Conservation (phyloP, 106 monocot species). For the Dioscorea alata region DNA sequence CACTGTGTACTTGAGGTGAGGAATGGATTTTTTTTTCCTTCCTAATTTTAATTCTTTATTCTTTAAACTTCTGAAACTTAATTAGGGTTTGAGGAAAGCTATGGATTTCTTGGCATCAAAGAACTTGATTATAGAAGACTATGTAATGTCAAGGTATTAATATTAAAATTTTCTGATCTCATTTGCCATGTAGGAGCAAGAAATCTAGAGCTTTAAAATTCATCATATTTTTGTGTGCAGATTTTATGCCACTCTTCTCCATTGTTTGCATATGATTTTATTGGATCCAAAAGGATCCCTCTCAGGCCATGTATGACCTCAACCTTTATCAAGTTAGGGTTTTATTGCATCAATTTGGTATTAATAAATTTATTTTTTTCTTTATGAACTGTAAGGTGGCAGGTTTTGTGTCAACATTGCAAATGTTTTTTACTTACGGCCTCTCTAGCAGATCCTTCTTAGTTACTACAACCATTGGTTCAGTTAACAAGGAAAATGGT, state of each 20-base stretch:
- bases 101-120: slow-evolving; percentile 72
- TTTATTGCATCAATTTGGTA: slow-evolving; percentile 1
- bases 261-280: slow-evolving; percentile 82
- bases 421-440: slow-evolving; percentile 83
- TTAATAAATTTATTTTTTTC: not conserved
- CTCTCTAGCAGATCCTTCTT: slow-evolving; percentile 30
- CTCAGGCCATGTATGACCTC: slow-evolving; percentile 68
- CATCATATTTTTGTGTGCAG: slow-evolving; percentile 40
- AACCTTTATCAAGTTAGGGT: not conserved
- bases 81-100: slow-evolving; percentile 71
- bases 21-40: slow-evolving; percentile 5
- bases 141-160: slow-evolving; percentile 74
- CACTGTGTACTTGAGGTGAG: slow-evolving; percentile 55
- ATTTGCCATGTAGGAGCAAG: not conserved
- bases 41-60: not conserved
- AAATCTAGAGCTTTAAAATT: slow-evolving; percentile 1
- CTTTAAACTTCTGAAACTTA: not conserved
- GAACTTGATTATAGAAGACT: slow-evolving; percentile 57
- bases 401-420: slow-evolving; percentile 67
- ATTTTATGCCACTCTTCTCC: slow-evolving; percentile 66
- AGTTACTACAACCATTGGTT: slow-evolving; percentile 11
- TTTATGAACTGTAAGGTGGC: slow-evolving; percentile 52
- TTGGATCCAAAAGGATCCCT: slow-evolving; percentile 71
- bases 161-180: not conserved
- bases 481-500: slow-evolving; percentile 20